Conservation (phyloP, 2,329 filamentous ascomycete species). For the Aplosporella prunicola region DNA sequence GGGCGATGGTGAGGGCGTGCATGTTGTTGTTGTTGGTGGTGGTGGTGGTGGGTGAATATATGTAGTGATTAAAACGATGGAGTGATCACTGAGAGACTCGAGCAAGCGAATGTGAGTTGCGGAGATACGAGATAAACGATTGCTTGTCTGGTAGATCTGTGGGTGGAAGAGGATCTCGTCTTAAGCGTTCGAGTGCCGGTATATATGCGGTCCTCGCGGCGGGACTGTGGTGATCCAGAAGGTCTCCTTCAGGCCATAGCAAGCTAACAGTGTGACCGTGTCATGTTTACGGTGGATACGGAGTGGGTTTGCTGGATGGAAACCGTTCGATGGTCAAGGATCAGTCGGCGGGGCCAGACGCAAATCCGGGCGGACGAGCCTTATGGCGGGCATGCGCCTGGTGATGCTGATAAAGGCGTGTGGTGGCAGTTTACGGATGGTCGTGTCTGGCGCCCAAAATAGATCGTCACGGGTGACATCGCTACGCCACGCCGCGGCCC, state of each 20-base stretch:
- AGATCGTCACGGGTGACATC: too few species aligned
- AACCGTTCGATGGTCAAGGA: not conserved
- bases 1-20: constrained; percentile 1
- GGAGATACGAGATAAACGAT: too few species aligned
- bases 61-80: not conserved
- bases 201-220: not conserved
- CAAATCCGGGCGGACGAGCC: constrained; percentile 2
- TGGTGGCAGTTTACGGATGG: too few species aligned
- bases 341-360: not conserved
- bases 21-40: not conserved
- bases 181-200: too few species aligned
- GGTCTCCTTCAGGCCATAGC: not conserved
- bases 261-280: constrained; percentile 4
- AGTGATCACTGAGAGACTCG: not conserved
- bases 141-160: constrained; percentile 2
- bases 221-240: not conserved
- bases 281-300: not conserved
- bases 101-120: constrained; percentile 5
- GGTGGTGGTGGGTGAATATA: not conserved
- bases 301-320: not conserved
- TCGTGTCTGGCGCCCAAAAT: too few species aligned
- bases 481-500: too few species aligned
- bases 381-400: constrained; percentile 1
- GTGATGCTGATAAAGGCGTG: too few species aligned
- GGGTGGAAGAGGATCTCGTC: too few species aligned